Percentiles rank a stretch among this genome's conserved stretches.
These are phyloP conservation scores for Kwoniella pini DNA, from an alignment of 768 basidiomycete genomes.

Conservation along the genomic window DNA sequence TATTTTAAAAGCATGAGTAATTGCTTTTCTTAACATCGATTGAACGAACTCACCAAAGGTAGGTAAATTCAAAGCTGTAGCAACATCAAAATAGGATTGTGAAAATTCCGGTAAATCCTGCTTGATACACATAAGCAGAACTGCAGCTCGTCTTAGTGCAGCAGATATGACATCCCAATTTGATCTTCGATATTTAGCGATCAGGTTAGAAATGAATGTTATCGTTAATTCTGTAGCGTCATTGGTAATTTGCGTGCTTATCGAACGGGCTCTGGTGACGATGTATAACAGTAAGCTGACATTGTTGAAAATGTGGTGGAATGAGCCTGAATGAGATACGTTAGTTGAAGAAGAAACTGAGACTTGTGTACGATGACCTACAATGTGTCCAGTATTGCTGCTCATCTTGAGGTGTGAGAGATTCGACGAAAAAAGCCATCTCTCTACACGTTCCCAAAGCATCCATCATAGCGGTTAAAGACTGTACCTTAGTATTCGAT, in stretches of 20 bases:
- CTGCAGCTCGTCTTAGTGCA: neutral
- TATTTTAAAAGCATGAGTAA: too few species aligned
- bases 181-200: neutral
- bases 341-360: too few species aligned
- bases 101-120: conserved; percentile 3
- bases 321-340: conserved; percentile 2
- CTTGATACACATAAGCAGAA: neutral
- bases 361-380: neutral
- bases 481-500: neutral
- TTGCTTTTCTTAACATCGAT: too few species aligned
- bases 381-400: conserved; percentile 22
- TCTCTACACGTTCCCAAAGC: neutral
- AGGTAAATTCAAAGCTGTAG: conserved; percentile 1
- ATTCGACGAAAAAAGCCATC: conserved; percentile 13
- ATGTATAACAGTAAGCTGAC: conserved; percentile 14
- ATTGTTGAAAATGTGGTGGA: conserved; percentile 18
- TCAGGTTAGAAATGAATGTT: neutral
- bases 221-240: neutral
- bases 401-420: conserved; percentile 8
- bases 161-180: conserved; percentile 6
- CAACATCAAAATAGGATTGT: neutral
- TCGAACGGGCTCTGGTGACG: conserved; percentile 1
- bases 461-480: neutral
- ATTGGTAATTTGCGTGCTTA: neutral
- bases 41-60: neutral